Evolutionary conservation across 148 eudicot species (phyloP), one percentile per base, ranked within the genome.

Genomic region (Nyssa sinensis): DNA sequence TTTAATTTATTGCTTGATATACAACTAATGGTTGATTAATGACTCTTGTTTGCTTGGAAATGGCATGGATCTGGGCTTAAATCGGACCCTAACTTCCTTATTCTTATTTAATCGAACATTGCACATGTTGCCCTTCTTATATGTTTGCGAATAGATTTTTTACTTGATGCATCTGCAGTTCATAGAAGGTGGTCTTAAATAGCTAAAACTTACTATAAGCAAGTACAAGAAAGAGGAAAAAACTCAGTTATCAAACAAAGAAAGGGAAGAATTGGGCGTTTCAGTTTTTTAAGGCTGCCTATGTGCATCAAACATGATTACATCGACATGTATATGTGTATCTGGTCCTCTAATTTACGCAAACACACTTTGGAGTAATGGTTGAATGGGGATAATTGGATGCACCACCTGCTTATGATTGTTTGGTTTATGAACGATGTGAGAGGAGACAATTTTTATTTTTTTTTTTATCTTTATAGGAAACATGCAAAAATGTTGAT

Each of bases 21-120:
- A 44, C 12, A 44, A 11, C n/a, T n/a, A n/a, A n/a, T n/a, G n/a
- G n/a, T n/a, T 44, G 16, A 44, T 14, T 44, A 44, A 44, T 14
- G 4, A 19, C 51, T 44, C 51, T 4, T 11, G 16, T 44, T 1
- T 44, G 51, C 51, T 44, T 11, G 16, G 51, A 44, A 44, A 44
- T 44, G 51, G 44, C 62, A 17, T 62, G 23, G 37, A 60, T 72
- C 67, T 62, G 62, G 35, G 75, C 58, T 60, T 62, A 44, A 39
- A 59, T 61, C 28, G 5, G 33, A 19, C n/a, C 58, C 49, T 60
- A 10, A 62, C 39, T 39, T n/a, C n/a, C n/a, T n/a, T 44, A 19
- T 44, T 44, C 51, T 12, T 44, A 14, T 44, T 44, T 44, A 19
- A 44, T 19, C 16, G 2, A 1, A 44, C 16, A 19, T 44, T 44